Evolutionary conservation across 495 filamentous ascomycete species (phyloP).

Genomic region (Penicillium bovifimosum): DNA sequence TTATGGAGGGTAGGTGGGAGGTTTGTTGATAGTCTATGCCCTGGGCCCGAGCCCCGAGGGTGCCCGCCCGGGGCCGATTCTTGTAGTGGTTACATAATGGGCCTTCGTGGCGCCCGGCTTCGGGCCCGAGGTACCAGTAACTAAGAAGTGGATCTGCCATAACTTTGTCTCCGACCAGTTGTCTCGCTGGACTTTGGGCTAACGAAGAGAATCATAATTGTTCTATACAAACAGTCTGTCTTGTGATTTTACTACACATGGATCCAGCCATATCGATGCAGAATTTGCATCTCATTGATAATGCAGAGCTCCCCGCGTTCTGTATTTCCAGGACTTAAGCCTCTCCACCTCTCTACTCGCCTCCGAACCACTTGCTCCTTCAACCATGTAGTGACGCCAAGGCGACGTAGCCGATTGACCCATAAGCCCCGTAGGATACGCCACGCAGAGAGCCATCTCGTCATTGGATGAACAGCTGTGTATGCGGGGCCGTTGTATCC

Average conservation of each 20-base stretch:
- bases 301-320: slow-evolving; percentile 62
- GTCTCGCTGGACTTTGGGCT: not conserved
- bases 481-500: slow-evolving; percentile 60
- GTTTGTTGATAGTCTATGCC: not conserved
- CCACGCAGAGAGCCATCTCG: slow-evolving; percentile 34
- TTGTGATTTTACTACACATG: slow-evolving; percentile 49
- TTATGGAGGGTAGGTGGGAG: slow-evolving; percentile 5
- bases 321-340: slow-evolving; percentile 29
- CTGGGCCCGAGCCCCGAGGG: not conserved
- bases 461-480: slow-evolving; percentile 40
- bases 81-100: slow-evolving; percentile 10
- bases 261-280: slow-evolving; percentile 68
- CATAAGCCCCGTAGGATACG: slow-evolving; percentile 44
- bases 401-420: slow-evolving; percentile 54
- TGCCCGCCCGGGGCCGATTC: not conserved
- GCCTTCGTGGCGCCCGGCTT: slow-evolving; percentile 9
- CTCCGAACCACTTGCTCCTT: slow-evolving; percentile 36
- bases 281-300: slow-evolving; percentile 81
- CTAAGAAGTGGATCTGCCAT: no score
- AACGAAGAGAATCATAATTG: not conserved
- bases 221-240: not conserved
- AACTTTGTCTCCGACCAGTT: no score
- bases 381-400: slow-evolving; percentile 33
- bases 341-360: slow-evolving; percentile 37
- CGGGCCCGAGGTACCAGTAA: not conserved